Evolutionary conservation across 192 early-diverging fungal species (phyloP).

Genomic region (Rhizophagus clarus): DNA sequence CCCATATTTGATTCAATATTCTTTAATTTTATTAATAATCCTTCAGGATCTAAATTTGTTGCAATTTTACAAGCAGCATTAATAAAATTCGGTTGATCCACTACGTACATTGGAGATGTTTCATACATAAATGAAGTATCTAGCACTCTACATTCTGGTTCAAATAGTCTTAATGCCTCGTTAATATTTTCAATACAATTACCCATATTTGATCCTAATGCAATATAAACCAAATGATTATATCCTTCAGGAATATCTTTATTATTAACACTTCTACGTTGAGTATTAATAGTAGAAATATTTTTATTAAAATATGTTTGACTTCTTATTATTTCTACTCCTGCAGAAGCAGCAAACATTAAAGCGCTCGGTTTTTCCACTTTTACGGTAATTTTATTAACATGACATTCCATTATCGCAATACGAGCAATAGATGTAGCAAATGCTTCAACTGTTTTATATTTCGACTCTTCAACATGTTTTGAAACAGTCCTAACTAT

Average conservation of each 20-base stretch:
- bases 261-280: constrained; percentile 29
- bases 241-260: constrained; percentile 42
- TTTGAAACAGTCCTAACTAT: constrained; percentile 79
- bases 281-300: constrained; percentile 31
- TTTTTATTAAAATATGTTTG: constrained; percentile 48
- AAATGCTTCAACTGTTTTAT: constrained; percentile 96
- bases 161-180: constrained; percentile 63
- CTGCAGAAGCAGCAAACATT: constrained; percentile 86
- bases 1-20: constrained; percentile 84
- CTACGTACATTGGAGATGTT: constrained; percentile 94
- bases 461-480: constrained; percentile 84
- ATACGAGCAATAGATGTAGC: constrained; percentile 79
- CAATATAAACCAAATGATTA: constrained; percentile 72
- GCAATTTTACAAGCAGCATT: constrained; percentile 85
- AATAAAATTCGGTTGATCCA: constrained; percentile 89
- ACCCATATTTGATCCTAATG: constrained; percentile 91
- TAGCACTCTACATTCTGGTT: constrained; percentile 54
- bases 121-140: constrained; percentile 98
- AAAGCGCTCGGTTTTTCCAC: constrained; percentile 97
- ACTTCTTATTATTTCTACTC: constrained; percentile 87
- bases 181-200: constrained; percentile 80
- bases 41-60: constrained; percentile 75
- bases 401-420: constrained; percentile 76
- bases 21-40: constrained; percentile 77
- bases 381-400: constrained; percentile 85